These are phyloP conservation scores for Yamadazyma ubonensis DNA, from an alignment of 805 yeast species.

Conservation along the genomic window DNA sequence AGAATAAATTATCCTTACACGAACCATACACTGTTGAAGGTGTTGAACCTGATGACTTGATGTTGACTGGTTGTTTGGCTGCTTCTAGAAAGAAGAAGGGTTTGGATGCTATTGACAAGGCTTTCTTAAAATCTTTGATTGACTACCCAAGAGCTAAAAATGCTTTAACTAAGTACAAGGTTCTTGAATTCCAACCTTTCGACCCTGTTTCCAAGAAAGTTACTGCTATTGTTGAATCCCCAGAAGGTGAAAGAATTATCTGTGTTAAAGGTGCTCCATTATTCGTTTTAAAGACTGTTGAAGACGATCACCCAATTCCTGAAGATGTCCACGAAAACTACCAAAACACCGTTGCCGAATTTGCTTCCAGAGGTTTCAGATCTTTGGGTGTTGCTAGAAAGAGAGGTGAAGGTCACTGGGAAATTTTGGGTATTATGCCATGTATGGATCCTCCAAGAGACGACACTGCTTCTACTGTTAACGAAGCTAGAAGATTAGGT, in stretches of 20 bases:
- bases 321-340: conserved; percentile 92
- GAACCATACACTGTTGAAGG: conserved; percentile 98
- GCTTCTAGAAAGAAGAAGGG: conserved; percentile 98
- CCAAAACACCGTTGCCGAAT: conserved; percentile 96
- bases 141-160: conserved; percentile 89
- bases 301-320: conserved; percentile 94
- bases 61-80: conserved; percentile 97
- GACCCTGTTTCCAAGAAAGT: conserved; percentile 98
- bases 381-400: conserved; percentile 98
- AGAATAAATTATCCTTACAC: conserved; percentile 92
- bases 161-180: conserved; percentile 91
- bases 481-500: conserved; percentile 89
- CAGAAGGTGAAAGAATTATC: conserved; percentile 90
- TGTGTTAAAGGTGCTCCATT: conserved; percentile 99
- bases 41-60: conserved; percentile 92
- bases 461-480: conserved; percentile 92
- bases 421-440: conserved; percentile 96
- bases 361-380: conserved; percentile 97
- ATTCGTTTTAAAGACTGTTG: conserved; percentile 94
- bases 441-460: conserved; percentile 99
- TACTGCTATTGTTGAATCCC: conserved; percentile 91
- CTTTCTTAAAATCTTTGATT: conserved; percentile 89
- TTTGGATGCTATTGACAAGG: conserved; percentile 95
- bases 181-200: conserved; percentile 93
- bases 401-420: conserved; percentile 99